Base-by-base conservation (phyloP, 805 yeast genomes). In the Metschnikowia cubensis region DNA sequence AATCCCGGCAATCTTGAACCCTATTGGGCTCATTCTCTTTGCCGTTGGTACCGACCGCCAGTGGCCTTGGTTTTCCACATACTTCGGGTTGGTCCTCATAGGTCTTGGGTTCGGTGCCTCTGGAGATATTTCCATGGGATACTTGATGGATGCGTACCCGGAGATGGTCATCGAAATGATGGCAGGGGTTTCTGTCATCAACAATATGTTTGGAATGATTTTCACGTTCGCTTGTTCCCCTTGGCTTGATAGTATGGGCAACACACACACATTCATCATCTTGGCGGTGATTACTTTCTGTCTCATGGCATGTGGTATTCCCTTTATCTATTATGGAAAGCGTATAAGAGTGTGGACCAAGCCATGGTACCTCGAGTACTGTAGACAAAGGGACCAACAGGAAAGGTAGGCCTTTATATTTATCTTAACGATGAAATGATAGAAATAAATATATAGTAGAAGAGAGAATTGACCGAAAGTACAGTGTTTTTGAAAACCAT, bases 41-140 rank as follows among this genome's bases (percentile, higher is more conserved):
- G 88, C 86, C 39, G 76, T 82, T 38, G 88, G 87, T 34, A 79
- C 88, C 8, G 84, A 76, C 41, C 72, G 75, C 42, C 61, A 62
- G n/a, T 72, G 82, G 72, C 66, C 72, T 39, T 79, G 83, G 81
- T 75, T 72, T 45, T 72, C 76, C 18, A 76, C 80, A 33, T 83
- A 83, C 58, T 73, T 80, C 25, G 87, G 86, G 0, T 66, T 84
- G 36, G 88, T 83, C 0, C 77, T 83, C 57, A 76, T 83, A 52
- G 88, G 88, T 0, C 80, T 83, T 52, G 84, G 87, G 1, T 83
- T 82, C 70, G 88, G 87, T 60, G 79, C 85, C 47, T 78, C 85
- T 13, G 88, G 88, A 61, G 89, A 85, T 62, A 80, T 83, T 46
- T 83, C 86, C 35, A 77, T 84, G 81, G 74, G 82, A 0, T 83